Evolutionary conservation across 176 grass and related monocot genomes (phyloP).

Genomic region (Oryza coarctata): DNA sequence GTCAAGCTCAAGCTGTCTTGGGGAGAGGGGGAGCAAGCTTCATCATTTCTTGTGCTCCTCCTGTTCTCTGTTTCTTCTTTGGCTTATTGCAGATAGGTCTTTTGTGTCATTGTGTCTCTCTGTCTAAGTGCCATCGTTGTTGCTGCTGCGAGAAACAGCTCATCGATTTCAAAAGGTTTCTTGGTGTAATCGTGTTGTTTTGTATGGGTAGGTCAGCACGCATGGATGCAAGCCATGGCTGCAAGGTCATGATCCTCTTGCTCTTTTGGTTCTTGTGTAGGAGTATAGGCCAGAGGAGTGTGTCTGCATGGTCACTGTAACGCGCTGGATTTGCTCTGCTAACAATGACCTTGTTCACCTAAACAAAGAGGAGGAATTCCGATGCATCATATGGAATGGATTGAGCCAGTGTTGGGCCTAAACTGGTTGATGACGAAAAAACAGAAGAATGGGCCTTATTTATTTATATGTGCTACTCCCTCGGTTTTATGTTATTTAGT

Average conservation of each 20-base stretch:
- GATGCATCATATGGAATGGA: too few relatives aligned
- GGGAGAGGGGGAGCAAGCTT: slow-evolving; percentile 7
- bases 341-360: too few relatives aligned
- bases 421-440: too few relatives aligned
- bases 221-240: background rate
- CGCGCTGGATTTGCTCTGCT: too few relatives aligned
- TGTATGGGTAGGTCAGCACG: background rate
- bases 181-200: background rate
- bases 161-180: background rate
- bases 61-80: background rate
- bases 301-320: too few relatives aligned
- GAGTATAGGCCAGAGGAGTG: background rate
- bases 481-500: too few relatives aligned
- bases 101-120: background rate
- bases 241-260: background rate
- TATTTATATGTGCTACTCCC: too few relatives aligned
- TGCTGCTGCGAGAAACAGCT: background rate
- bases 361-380: too few relatives aligned
- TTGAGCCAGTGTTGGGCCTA: too few relatives aligned
- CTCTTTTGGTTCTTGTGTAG: background rate
- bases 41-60: slow-evolving; percentile 9
- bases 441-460: too few relatives aligned
- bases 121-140: background rate
- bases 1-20: background rate
- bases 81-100: background rate